phyloP scores from a whole-genome alignment of 2,329 filamentous ascomycete species.

The Aspergillus viridinutans region DNA sequence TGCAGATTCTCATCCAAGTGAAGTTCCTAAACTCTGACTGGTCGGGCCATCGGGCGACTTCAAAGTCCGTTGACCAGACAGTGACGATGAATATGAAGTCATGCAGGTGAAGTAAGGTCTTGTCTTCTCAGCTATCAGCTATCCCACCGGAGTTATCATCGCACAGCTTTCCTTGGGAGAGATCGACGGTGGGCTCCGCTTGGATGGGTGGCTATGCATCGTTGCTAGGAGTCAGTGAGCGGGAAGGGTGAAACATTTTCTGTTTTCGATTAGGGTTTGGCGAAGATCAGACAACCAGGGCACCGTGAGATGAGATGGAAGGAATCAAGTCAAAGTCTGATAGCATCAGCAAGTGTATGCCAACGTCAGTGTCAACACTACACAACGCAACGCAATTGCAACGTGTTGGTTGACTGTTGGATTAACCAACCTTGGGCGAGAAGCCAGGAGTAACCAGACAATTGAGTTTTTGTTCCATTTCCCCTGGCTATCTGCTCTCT shows the following conservation, averaged over 20 bases:
- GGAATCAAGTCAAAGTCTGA: not conserved
- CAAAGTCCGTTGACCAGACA: not conserved
- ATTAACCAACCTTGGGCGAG: not conserved
- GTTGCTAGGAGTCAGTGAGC: not conserved
- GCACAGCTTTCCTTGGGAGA: not conserved
- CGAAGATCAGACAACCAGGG: not conserved
- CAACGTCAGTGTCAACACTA: not conserved
- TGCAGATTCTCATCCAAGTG: not conserved
- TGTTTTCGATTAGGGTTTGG: conserved; percentile 1
- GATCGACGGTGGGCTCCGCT: not conserved
- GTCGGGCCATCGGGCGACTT: not conserved
- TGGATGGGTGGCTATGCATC: not conserved
- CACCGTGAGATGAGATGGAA: not conserved
- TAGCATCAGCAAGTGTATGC: too few relatives aligned
- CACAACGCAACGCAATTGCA: not conserved
- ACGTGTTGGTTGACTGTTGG: not conserved
- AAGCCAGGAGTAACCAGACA: not conserved
- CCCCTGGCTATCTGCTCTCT: not conserved
- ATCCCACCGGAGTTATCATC: not conserved
- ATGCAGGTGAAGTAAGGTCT: not conserved
- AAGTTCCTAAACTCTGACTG: not conserved
- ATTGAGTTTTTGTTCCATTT: not conserved
- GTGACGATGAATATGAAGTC: not conserved
- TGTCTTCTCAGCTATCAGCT: too few relatives aligned
- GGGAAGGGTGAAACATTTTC: conserved; percentile 11